Base-by-base conservation (phyloP, 2,329 filamentous ascomycete species). In the Harringtonia lauricola region DNA sequence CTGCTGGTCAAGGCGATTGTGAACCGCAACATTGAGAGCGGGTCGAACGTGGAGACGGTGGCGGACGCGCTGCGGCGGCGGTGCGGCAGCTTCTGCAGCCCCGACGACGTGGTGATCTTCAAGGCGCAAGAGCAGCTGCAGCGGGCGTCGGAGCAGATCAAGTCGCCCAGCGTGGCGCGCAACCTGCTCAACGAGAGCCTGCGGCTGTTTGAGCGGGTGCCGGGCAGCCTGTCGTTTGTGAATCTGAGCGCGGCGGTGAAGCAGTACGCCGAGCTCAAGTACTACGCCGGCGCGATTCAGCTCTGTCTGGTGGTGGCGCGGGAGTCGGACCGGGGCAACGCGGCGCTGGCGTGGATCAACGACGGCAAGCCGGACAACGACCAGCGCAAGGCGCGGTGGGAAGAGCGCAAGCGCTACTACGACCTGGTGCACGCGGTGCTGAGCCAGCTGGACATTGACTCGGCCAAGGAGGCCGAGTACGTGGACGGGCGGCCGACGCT, bases 31-130 rank as follows among this genome's bases (percentile, higher is more conserved):
- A 98, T 98, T 54, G 85, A 90, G 46, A 95, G 87, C 56, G 92
- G 94, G 10, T 90, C 89, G 5, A 98, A 96, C 50, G 90, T 98
- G 18, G 94, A 98, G 64, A 95, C 89, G 0, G 88, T 98, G 21
- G 90, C 92, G 0, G 92, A 98, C 62, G 87, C 89, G n/a, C 67
- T 98, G 40, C 78, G 92, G 38, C 76, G 92, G 54, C 79, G 89
- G 54, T 98, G 92, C 54, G 94, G 92, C 49, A 95, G 85, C 63
- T 98, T 98, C 72, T 98, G 92, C 62, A 95, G 89, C 56, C 81
- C 90, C 1, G 90, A 98, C 51, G 92, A 98, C 65, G 92, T 96
- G 2, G 81, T 96, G 51, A 90, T 95, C 53, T 98, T 98, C 79
- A 96, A 95, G 64, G 92, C 92, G 0, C 90, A 96, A 59, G 92